Conservation (phyloP, 257 asterid genomes). For the Solanum chilense region DNA sequence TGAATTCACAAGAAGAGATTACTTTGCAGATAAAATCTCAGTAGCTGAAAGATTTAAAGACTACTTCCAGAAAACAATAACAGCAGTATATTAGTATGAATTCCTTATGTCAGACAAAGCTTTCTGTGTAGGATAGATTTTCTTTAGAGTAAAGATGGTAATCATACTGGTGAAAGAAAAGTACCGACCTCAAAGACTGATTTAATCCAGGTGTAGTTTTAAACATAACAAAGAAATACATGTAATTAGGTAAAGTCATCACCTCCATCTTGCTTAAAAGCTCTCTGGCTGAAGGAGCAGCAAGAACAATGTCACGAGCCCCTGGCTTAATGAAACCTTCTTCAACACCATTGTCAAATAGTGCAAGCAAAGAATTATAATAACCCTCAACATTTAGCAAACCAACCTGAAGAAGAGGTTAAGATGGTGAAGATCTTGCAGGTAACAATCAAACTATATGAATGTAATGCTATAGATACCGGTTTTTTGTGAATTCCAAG, state of each 20-base stretch:
- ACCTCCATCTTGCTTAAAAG: constrained; percentile 88
- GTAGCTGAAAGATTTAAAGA: background rate
- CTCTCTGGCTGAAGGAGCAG: constrained; percentile 80
- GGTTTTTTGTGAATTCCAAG: constrained; percentile 95
- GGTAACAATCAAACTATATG: background rate
- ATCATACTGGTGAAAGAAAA: background rate
- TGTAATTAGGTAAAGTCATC: background rate
- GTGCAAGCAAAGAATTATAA: constrained; percentile 61
- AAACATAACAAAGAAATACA: background rate
- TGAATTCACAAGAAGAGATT: background rate
- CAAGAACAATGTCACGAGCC: constrained; percentile 80
- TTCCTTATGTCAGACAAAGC: background rate
- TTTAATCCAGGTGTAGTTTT: background rate
- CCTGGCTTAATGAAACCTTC: constrained; percentile 92
- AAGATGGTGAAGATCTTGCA: background rate
- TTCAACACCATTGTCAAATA: constrained; percentile 91
- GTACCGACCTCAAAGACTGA: background rate
- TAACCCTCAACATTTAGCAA: constrained; percentile 96
- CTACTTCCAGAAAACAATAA: background rate
- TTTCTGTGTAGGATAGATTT: background rate
- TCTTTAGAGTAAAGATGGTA: background rate
- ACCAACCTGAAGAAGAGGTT: constrained; percentile 56
- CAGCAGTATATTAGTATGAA: background rate
- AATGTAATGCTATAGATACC: constrained; percentile 16
- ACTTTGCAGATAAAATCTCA: background rate